A percentile compares a stretch with the other conserved stretches of the same genome.
Conservation (phyloP, 2,329 filamentous ascomycete genomes). For the Huntiella moniliformis region DNA sequence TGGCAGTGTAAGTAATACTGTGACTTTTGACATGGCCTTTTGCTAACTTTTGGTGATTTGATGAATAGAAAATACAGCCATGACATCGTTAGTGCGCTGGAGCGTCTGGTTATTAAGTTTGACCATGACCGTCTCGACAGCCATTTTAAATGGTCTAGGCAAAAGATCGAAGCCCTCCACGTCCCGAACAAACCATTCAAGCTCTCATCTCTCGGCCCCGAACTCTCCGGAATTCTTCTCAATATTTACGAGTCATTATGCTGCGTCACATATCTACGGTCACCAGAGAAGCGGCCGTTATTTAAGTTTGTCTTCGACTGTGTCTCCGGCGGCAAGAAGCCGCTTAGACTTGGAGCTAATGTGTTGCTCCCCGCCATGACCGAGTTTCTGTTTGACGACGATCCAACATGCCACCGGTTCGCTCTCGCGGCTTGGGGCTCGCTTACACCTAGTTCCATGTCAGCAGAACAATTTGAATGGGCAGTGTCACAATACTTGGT, state of each 20-base stretch:
- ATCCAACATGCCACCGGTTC: conserved; percentile 45
- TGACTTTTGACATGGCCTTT: not conserved
- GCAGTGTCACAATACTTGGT: conserved; percentile 58
- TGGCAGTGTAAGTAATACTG: conserved; percentile 34
- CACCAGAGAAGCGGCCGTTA: conserved; percentile 30
- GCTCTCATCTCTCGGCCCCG: conserved; percentile 26
- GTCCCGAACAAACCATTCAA: conserved; percentile 20
- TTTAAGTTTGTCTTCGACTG: conserved; percentile 74
- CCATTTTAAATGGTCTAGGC: conserved; percentile 35
- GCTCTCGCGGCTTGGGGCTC: conserved; percentile 50
- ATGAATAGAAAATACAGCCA: conserved; percentile 26
- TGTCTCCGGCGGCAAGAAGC: conserved; percentile 53
- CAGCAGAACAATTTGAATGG: conserved; percentile 67
- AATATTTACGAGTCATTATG: conserved; percentile 79
- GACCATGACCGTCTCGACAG: conserved; percentile 43
- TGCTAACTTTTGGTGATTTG: not conserved
- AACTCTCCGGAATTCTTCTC: conserved; percentile 44
- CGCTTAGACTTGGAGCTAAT: conserved; percentile 55
- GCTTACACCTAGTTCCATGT: conserved; percentile 40
- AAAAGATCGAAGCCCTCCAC: conserved; percentile 7
- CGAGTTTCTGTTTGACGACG: conserved; percentile 62
- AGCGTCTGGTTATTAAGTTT: conserved; percentile 36
- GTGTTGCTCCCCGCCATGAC: conserved; percentile 66
- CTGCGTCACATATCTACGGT: conserved; percentile 55
- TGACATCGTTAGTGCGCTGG: conserved; percentile 31